phyloP scores from a whole-genome alignment of 2,329 filamentous ascomycete genomes.

The Phyllosticta capitalensis region DNA sequence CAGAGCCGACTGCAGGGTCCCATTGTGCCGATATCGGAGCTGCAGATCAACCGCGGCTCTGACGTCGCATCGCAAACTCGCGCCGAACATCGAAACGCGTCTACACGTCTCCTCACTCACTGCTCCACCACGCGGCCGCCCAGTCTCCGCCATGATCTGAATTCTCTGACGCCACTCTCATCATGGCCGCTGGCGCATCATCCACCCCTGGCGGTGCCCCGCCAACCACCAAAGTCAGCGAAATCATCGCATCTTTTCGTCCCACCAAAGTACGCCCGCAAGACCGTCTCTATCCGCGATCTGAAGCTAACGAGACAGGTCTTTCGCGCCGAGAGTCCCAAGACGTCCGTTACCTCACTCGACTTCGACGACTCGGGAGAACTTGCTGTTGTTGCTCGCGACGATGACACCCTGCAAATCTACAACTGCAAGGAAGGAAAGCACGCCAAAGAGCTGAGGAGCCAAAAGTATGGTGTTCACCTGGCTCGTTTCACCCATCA shows the following conservation, averaged over 20 bases:
- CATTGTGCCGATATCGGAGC: background rate
- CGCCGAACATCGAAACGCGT: background rate
- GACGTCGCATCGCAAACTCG: background rate
- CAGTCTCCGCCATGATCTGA: conserved; percentile 4
- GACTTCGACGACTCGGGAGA: conserved; percentile 96
- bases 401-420: conserved; percentile 90
- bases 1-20: background rate
- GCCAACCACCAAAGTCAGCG: conserved; percentile 53
- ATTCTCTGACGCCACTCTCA: conserved; percentile 1
- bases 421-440: conserved; percentile 90
- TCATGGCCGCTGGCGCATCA: conserved; percentile 26
- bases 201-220: conserved; percentile 23
- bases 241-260: conserved; percentile 67
- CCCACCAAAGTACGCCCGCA: conserved; percentile 46
- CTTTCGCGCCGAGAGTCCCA: conserved; percentile 37
- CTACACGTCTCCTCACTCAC: background rate
- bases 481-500: conserved; percentile 92
- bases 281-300: background rate
- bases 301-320: conserved; percentile 14
- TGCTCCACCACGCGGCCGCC: background rate
- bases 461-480: conserved; percentile 95
- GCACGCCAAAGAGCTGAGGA: conserved; percentile 78
- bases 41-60: background rate
- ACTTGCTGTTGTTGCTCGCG: conserved; percentile 79
- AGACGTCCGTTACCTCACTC: conserved; percentile 70